phyloP scores from a whole-genome alignment of 2,329 filamentous ascomycete species.

The Sclerotinia nivalis region DNA sequence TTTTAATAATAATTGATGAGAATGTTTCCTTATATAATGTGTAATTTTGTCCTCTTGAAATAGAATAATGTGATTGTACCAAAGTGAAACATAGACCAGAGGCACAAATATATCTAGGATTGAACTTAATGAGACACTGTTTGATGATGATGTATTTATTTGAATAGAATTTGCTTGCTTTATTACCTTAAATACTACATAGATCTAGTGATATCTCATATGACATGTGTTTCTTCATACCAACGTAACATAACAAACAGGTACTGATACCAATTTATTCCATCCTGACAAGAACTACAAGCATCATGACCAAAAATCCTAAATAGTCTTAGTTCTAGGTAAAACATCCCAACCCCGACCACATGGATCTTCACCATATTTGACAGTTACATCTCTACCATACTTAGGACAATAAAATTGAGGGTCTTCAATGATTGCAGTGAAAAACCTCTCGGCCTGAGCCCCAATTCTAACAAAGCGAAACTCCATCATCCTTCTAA shows the following conservation, averaged over 20 bases:
- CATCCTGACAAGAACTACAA: accelerated
- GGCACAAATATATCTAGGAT: too few species aligned
- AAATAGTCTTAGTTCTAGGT: too few species aligned
- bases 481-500: slow-evolving; percentile 20
- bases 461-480: slow-evolving; percentile 26
- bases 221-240: neutral
- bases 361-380: slow-evolving; percentile 20
- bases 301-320: neutral
- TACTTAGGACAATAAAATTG: neutral
- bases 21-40: too few species aligned
- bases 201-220: neutral
- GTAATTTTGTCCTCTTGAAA: too few species aligned
- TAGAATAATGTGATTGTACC: too few species aligned
- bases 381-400: neutral
- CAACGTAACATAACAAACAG: accelerated
- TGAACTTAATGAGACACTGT: too few species aligned
- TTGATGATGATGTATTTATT: too few species aligned
- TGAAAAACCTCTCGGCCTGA: slow-evolving; percentile 18
- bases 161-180: too few species aligned
- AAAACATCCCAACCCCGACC: neutral
- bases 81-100: too few species aligned
- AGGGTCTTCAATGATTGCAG: slow-evolving; percentile 5
- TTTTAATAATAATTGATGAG: too few species aligned
- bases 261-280: accelerated
- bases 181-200: too few species aligned